Conservation (phyloP, 2,329 filamentous ascomycete genomes). For the Cladosporium oxysporum region DNA sequence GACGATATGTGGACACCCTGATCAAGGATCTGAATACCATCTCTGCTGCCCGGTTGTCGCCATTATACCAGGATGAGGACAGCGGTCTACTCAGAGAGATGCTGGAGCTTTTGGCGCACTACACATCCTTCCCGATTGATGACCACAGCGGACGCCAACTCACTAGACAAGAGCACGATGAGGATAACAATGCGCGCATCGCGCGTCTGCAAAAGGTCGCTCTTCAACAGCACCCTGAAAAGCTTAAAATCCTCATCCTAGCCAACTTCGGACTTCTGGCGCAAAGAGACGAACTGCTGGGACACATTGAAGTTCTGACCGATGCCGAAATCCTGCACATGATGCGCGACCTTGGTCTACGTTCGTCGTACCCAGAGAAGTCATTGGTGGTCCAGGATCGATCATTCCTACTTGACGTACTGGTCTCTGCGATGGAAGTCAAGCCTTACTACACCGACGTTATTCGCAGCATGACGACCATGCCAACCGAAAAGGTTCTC, state of each 20-base stretch:
- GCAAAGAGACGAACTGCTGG: constrained; percentile 73
- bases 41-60: constrained; percentile 74
- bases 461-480: constrained; percentile 67
- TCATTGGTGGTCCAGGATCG: constrained; percentile 65
- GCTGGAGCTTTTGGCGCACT: constrained; percentile 77
- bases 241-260: constrained; percentile 85
- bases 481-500: constrained; percentile 81
- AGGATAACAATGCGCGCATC: constrained; percentile 73
- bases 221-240: constrained; percentile 81
- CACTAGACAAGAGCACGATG: constrained; percentile 71
- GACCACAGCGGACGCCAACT: constrained; percentile 83
- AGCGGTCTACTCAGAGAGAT: constrained; percentile 74
- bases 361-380: constrained; percentile 77
- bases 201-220: constrained; percentile 77
- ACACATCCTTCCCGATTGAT: constrained; percentile 84
- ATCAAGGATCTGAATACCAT: constrained; percentile 83
- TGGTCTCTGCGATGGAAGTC: constrained; percentile 74
- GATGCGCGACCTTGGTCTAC: constrained; percentile 70
- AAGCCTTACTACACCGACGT: constrained; percentile 80
- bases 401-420: constrained; percentile 66
- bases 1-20: constrained; percentile 88
- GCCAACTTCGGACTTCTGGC: constrained; percentile 91
- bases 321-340: constrained; percentile 74
- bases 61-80: constrained; percentile 71
- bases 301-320: constrained; percentile 70